phyloP scores from a whole-genome alignment of 2,329 filamentous ascomycete genomes.

The Chaetomiaceae sp. region DNA sequence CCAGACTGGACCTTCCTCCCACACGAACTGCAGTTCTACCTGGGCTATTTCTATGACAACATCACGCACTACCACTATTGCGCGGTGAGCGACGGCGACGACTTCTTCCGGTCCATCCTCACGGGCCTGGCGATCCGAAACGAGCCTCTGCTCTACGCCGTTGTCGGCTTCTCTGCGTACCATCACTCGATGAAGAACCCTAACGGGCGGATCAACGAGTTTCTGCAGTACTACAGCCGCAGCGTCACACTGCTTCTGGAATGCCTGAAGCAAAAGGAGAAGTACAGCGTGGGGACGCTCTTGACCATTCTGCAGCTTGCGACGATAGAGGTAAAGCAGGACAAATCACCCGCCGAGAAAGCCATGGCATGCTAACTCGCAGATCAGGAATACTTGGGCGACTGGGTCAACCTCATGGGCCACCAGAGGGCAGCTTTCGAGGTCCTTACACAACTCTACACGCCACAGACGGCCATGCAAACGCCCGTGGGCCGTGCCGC shows the following conservation, averaged over 20 bases:
- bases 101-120: slow-evolving; percentile 70
- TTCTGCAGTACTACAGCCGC: slow-evolving; percentile 85
- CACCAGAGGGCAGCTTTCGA: slow-evolving; percentile 87
- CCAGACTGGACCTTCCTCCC: slow-evolving; percentile 56
- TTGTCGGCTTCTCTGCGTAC: slow-evolving; percentile 86
- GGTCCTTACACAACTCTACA: slow-evolving; percentile 74
- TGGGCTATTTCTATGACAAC: slow-evolving; percentile 73
- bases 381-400: slow-evolving; percentile 80
- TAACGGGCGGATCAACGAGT: slow-evolving; percentile 70
- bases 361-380: slow-evolving; percentile 9
- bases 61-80: slow-evolving; percentile 82
- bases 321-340: slow-evolving; percentile 73
- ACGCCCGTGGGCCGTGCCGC: slow-evolving; percentile 68
- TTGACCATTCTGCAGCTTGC: slow-evolving; percentile 87
- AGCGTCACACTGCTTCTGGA: slow-evolving; percentile 73
- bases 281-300: slow-evolving; percentile 68
- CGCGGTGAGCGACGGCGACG: slow-evolving; percentile 62
- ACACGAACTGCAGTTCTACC: slow-evolving; percentile 69
- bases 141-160: slow-evolving; percentile 77
- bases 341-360: background rate
- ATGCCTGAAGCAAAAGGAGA: slow-evolving; percentile 65
- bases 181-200: slow-evolving; percentile 70
- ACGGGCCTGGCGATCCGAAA: slow-evolving; percentile 67
- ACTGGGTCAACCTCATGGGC: slow-evolving; percentile 90
- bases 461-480: slow-evolving; percentile 67